Base-by-base conservation (phyloP, 2,329 filamentous ascomycete species). In the Camptophora hylomeconis region DNA sequence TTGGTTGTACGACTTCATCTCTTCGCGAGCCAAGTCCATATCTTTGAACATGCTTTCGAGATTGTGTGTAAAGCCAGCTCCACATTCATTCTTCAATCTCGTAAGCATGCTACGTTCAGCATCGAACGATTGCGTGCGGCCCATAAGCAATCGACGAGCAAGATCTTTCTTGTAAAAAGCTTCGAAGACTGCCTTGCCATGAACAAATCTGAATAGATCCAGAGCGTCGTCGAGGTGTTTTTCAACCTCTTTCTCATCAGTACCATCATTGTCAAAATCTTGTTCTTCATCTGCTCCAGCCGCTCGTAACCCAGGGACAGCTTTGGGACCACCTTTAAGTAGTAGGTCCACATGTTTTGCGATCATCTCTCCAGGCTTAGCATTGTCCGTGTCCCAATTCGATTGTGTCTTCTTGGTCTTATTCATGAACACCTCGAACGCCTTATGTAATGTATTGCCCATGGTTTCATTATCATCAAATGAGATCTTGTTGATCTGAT, bases 41-140 rank as follows among this genome's bases (percentile, higher is more conserved):
- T 99, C 89, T 53, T 92, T 93, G 63, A 99, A 98, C 89, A 99
- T 99, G 38, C 87, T 82, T 56, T 99, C 92, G 1, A 99, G 65
- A 47, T 98, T 98, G 50, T 93, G 86, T 0, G 89, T 98, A 51
- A 98, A 95, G 44, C 73, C 80, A 9, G 81, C 79, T 20, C 89
- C 89, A 49, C 89, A 98, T 60, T 98, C 89, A 42, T 75, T 80
- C 57, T 89, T 87, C 16, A 98, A 65, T 42, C 92, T 82, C 15
- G 80, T 68, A 26, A 98, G 68, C 89, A 98, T 98, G 56, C 80
- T 92, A 39, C 86, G 73, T 58, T 98, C 92, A 0, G 89, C 87
- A 54, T 98, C 89, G 32, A 87, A 80, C 48, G 83, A 94, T 13
- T 87, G 86, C 50, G 84, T 94, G 39, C 86, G 73, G 20, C 78